A percentile compares a stretch with the other conserved stretches of the same genome.
phyloP scores from a whole-genome alignment of 2,329 filamentous ascomycete species.

The Fusarium caatingaense region DNA sequence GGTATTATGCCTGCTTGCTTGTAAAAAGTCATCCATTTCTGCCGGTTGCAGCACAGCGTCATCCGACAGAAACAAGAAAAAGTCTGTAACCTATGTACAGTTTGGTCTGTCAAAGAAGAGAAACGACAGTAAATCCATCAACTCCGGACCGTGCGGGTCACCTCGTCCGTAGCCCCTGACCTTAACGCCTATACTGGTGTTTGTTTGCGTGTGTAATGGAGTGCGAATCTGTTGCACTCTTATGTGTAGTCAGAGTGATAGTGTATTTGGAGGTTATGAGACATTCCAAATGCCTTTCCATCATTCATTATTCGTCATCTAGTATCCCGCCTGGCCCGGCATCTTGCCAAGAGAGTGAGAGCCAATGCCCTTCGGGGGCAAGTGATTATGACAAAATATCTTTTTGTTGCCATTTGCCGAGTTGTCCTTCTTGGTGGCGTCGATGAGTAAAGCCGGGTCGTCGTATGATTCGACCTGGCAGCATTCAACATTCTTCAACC shows the following conservation, averaged over 20 bases:
- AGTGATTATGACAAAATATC: constrained; percentile 70
- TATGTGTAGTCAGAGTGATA: constrained; percentile 8
- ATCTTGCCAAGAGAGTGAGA: constrained; percentile 65
- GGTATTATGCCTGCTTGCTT: constrained; percentile 37
- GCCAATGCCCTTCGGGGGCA: constrained; percentile 60
- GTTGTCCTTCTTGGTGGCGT: constrained; percentile 68
- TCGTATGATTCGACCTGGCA: constrained; percentile 79
- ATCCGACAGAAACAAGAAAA: constrained; percentile 11
- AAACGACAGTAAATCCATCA: constrained; percentile 35
- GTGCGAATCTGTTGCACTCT: constrained; percentile 11
- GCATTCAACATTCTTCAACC: constrained; percentile 80
- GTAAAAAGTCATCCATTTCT: constrained; percentile 21
- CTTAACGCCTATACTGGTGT: constrained; percentile 42
- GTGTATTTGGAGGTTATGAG: constrained; percentile 10
- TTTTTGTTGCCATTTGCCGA: constrained; percentile 58
- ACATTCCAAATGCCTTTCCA: constrained; percentile 23
- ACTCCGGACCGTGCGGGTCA: constrained; percentile 44
- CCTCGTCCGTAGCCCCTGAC: constrained; percentile 29
- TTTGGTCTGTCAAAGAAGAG: constrained; percentile 19
- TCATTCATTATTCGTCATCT: constrained; percentile 44
- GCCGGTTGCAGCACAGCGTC: constrained; percentile 10
- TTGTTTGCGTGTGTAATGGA: constrained; percentile 27
- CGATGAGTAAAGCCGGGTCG: constrained; percentile 69
- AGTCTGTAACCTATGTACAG: constrained; percentile 34
- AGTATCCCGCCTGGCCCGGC: constrained; percentile 68